Evolutionary conservation across 305 asterid genomes (phyloP).

Genomic region (Lippia alba): DNA sequence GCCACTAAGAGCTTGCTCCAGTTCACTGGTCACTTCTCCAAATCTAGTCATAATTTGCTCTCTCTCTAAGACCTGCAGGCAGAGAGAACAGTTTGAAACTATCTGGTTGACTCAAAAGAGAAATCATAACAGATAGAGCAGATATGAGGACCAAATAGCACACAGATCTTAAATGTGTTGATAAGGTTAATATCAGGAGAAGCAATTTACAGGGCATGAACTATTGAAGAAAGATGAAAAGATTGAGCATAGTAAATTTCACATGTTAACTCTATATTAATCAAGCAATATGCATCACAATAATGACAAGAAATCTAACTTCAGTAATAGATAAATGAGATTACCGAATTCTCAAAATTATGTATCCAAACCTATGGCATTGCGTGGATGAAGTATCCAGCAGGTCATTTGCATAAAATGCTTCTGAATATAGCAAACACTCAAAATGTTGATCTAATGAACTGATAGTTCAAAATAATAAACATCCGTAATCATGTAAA

Average conservation of each 20-base stretch:
- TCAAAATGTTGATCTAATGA: not conserved
- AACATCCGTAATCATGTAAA: not conserved
- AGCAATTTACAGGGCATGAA: not conserved
- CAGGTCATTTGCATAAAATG: constrained; percentile 14
- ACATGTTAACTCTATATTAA: constrained; percentile 2
- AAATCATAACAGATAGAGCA: not conserved
- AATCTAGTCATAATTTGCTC: constrained; percentile 66
- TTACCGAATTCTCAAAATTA: constrained; percentile 19
- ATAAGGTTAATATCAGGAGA: constrained; percentile 18
- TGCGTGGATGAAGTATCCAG: not conserved
- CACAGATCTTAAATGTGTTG: not conserved
- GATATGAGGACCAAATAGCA: constrained; percentile 3
- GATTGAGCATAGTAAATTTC: constrained; percentile 1
- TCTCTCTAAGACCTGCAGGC: constrained; percentile 84
- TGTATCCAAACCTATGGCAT: not conserved
- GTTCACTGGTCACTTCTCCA: constrained; percentile 70
- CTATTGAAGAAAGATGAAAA: constrained; percentile 6
- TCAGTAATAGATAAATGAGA: not conserved
- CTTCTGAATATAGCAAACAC: not conserved
- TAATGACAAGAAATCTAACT: constrained; percentile 11
- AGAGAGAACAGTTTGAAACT: constrained; percentile 23
- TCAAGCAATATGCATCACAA: not conserved
- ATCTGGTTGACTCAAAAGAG: constrained; percentile 5
- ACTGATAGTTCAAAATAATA: constrained; percentile 7
- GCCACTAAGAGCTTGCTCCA: constrained; percentile 82